Percentiles rank a stretch among this genome's conserved stretches.
These are phyloP conservation scores for Xylaria polymorpha DNA, from an alignment of 2,329 filamentous ascomycete species.

Conservation along the genomic window DNA sequence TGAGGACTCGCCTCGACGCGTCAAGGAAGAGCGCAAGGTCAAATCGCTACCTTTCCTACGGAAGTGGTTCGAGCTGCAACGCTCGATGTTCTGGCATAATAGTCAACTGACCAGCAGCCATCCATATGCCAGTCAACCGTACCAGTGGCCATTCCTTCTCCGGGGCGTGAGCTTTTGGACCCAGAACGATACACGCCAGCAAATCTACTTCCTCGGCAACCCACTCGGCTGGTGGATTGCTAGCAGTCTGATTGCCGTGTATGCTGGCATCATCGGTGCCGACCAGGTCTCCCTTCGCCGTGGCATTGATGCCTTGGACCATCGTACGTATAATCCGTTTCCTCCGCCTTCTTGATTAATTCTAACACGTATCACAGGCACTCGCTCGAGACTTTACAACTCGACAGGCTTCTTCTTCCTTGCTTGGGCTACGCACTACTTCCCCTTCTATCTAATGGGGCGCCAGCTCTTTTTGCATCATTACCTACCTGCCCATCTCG, in stretches of 20 bases:
- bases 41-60: slow-evolving; percentile 88
- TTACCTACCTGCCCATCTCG: slow-evolving; percentile 94
- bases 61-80: slow-evolving; percentile 96
- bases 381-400: slow-evolving; percentile 95
- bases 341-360: not conserved
- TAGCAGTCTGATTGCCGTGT: slow-evolving; percentile 91
- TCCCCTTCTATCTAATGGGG: slow-evolving; percentile 98
- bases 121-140: slow-evolving; percentile 93
- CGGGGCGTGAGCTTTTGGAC: slow-evolving; percentile 99
- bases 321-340: slow-evolving; percentile 74
- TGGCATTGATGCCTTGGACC: slow-evolving; percentile 91
- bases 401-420: slow-evolving; percentile 99
- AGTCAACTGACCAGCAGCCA: slow-evolving; percentile 97
- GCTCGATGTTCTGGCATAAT: slow-evolving; percentile 99
- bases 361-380: slow-evolving; percentile 64
- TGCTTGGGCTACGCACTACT: slow-evolving; percentile 96
- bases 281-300: slow-evolving; percentile 94
- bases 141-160: slow-evolving; percentile 97
- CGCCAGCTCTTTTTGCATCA: slow-evolving; percentile 98
- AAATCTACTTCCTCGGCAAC: slow-evolving; percentile 99
- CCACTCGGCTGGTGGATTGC: slow-evolving; percentile 97
- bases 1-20: slow-evolving; percentile 76
- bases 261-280: slow-evolving; percentile 88
- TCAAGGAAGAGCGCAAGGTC: slow-evolving; percentile 80
- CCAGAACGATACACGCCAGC: slow-evolving; percentile 90